Evolutionary conservation across 2,329 filamentous ascomycete genomes (phyloP), one percentile per base, ranked within the genome.

Genomic region (Colletotrichum noveboracense): DNA sequence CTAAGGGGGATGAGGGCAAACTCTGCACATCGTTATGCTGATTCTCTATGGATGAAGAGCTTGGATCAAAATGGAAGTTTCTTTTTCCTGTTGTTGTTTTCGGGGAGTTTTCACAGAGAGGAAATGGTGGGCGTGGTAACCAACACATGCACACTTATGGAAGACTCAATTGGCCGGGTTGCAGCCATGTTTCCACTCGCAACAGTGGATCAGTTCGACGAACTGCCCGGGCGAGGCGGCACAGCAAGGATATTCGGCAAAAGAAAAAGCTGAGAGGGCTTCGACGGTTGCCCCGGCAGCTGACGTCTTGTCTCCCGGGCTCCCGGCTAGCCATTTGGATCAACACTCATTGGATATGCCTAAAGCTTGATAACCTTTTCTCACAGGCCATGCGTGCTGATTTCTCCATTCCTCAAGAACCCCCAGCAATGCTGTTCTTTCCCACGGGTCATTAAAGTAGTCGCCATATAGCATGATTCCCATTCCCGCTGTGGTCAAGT

Each of bases 351-450:
- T 36, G 13, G 34, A 36, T 14, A 36, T 14, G 4, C 70, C 65
- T 7, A 73, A 32, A 6, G 70, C 70, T 38, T 67, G 16, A 16
- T 69, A 73, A 7, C 70, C 70, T 12, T 82, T 82, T 72, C 82
- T 80, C 0, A 86, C 85, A 1, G 85, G 85, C 85, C 85, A 86
- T 2, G 85, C 85, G 30, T 84, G 82, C 16, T 84, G 81, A 64
- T 87, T 86, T 7, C 84, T 84, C 70, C 88, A 89, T 62, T 84
- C 87, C 65, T 88, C 87, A 6, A 85, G 84, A 5, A 86, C 86
- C 0, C 80, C 84, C 18, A 82, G 82, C 79, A 86, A 71, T 2
- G 84, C 85, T 24, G 79, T 78, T 2, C 84, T 79, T 73, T 86
- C 85, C 61, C 85, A 86, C 12, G 79, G 80, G 68, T 86, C 85